These are phyloP conservation scores for Oidium heveae DNA, from an alignment of 2,329 filamentous ascomycete species.

Conservation along the genomic window DNA sequence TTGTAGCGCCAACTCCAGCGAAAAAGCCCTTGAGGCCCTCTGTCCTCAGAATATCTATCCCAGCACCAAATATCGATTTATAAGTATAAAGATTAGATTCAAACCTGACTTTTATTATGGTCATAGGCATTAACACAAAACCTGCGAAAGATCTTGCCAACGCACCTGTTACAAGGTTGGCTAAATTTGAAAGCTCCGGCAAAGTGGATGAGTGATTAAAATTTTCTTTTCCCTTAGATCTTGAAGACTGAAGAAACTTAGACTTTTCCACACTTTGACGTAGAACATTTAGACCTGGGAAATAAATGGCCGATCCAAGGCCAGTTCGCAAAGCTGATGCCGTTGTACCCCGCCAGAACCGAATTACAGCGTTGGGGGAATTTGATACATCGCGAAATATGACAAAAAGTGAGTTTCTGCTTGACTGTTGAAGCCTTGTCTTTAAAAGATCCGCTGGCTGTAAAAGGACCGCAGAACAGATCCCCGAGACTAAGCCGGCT, in stretches of 20 bases:
- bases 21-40: slow-evolving; percentile 74
- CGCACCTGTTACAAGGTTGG: slow-evolving; percentile 68
- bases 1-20: slow-evolving; percentile 78
- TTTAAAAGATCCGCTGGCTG: slow-evolving; percentile 94
- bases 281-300: slow-evolving; percentile 63
- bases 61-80: slow-evolving; percentile 46
- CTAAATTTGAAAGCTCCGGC: slow-evolving; percentile 58
- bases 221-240: slow-evolving; percentile 6
- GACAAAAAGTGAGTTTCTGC: slow-evolving; percentile 37
- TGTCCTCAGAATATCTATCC: slow-evolving; percentile 42
- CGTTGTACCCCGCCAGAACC: slow-evolving; percentile 77
- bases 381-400: slow-evolving; percentile 46
- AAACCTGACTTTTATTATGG: slow-evolving; percentile 88
- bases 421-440: slow-evolving; percentile 79
- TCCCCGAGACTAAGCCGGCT: slow-evolving; percentile 67
- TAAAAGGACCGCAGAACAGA: slow-evolving; percentile 68
- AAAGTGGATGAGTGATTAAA: slow-evolving; percentile 37
- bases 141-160: slow-evolving; percentile 66
- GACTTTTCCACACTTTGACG: slow-evolving; percentile 37
- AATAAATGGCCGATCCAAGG: slow-evolving; percentile 82
- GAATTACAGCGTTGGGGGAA: slow-evolving; percentile 34
- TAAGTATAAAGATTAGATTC: slow-evolving; percentile 76
- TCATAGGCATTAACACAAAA: slow-evolving; percentile 83
- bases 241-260: slow-evolving; percentile 15
- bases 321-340: slow-evolving; percentile 87